phyloP scores from a whole-genome alignment of 805 yeast species.

The Metschnikowia cerradonensis region DNA sequence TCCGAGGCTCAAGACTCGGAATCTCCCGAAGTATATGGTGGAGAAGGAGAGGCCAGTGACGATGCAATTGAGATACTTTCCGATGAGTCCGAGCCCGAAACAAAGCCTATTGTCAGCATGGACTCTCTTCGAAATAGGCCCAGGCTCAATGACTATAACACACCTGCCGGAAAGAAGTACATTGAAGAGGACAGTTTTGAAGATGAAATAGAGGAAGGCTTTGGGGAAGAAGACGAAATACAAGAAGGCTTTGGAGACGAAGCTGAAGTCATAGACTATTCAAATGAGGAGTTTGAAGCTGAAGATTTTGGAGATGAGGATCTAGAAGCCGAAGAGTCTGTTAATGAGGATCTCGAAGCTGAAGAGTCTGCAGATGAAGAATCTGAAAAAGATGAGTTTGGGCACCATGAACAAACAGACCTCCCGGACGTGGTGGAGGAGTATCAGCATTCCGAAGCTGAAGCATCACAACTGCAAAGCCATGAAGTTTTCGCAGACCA shows the following conservation, averaged over 20 bases:
- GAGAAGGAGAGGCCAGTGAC: constrained; percentile 5
- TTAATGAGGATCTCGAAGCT: not conserved
- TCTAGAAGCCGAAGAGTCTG: not conserved
- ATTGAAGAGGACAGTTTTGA: not conserved
- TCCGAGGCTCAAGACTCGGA: not conserved
- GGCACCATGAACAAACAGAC: too few relatives aligned
- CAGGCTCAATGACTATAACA: not conserved
- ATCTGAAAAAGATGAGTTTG: not conserved
- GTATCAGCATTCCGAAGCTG: not conserved
- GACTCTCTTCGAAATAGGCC: not conserved
- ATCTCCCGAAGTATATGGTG: not conserved
- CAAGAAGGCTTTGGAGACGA: not conserved
- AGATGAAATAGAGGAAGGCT: not conserved
- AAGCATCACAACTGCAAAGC: not conserved
- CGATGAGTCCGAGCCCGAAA: constrained; percentile 6
- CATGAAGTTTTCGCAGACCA: not conserved
- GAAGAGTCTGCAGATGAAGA: constrained; percentile 2
- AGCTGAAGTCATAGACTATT: not conserved
- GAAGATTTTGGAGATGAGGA: not conserved
- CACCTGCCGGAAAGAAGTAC: not conserved
- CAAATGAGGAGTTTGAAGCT: not conserved
- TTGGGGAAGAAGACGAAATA: not conserved
- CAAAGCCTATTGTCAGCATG: not conserved
- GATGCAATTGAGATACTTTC: constrained; percentile 13
- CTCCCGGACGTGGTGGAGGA: not conserved